These are phyloP conservation scores for Rubia balearica DNA, from an alignment of 305 asterid species.

Conservation along the genomic window DNA sequence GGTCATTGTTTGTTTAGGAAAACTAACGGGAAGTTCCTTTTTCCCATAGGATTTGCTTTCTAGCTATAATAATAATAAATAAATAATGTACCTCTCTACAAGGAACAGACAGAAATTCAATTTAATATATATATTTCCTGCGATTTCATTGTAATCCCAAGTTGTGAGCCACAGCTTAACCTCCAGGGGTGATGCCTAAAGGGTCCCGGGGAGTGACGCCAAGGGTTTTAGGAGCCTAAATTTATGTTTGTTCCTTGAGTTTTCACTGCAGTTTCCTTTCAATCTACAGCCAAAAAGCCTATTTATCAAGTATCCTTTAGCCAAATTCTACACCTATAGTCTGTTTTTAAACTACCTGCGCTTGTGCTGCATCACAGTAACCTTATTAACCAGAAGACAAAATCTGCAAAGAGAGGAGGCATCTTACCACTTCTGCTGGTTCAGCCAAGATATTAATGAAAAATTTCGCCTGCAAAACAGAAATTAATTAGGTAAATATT, in stretches of 20 bases:
- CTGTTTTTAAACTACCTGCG: not conserved
- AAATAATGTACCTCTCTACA: no score
- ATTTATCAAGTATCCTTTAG: no score
- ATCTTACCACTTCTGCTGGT: constrained; percentile 83
- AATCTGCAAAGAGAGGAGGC: not conserved
- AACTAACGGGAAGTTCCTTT: no score
- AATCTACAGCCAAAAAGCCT: not conserved
- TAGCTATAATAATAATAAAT: no score
- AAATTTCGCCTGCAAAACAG: constrained; percentile 73
- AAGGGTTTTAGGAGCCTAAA: not conserved
- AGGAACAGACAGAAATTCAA: not conserved
- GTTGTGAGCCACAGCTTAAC: not conserved
- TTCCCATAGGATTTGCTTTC: no score
- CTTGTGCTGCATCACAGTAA: not conserved
- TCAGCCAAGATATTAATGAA: constrained; percentile 95
- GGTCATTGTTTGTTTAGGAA: no score
- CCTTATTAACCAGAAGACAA: not conserved
- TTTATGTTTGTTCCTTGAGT: not conserved
- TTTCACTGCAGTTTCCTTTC: not conserved
- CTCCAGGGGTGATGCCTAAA: not conserved
- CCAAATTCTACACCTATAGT: no score
- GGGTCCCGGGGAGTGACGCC: no score
- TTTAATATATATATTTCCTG: not conserved
- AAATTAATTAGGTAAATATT: not conserved
- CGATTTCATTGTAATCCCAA: not conserved